A percentile compares a stretch with the other conserved stretches of the same genome.
These are phyloP conservation scores for Colletotrichum noveboracense DNA, from an alignment of 2,329 filamentous ascomycete genomes.

Conservation along the genomic window DNA sequence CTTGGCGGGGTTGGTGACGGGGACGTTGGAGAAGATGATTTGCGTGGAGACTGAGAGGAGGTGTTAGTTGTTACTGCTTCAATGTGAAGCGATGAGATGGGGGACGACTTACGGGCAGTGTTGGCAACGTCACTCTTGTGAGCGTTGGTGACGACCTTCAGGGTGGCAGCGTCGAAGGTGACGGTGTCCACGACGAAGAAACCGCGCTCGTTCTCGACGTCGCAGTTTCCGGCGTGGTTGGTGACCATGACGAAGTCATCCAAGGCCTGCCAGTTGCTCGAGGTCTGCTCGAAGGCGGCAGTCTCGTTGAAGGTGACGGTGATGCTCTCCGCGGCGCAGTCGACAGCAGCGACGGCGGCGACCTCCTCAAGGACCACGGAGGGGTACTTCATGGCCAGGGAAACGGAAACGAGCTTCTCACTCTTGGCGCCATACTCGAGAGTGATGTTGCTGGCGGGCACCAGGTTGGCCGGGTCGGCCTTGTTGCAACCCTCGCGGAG, in stretches of 20 bases:
- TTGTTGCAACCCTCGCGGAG: not conserved
- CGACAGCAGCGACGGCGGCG: conserved; percentile 57
- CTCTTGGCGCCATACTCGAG: conserved; percentile 26
- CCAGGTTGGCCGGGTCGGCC: conserved; percentile 7
- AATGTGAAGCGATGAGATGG: not conserved
- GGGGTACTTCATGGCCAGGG: conserved; percentile 47
- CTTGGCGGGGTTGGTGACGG: conserved; percentile 16
- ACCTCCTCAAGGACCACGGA: conserved; percentile 28
- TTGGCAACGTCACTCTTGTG: conserved; percentile 27
- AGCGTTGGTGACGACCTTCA: conserved; percentile 24
- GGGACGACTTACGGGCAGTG: conserved; percentile 22
- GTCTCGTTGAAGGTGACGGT: conserved; percentile 24
- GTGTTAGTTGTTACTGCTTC: not conserved
- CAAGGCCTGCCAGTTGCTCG: conserved; percentile 22
- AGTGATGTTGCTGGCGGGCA: conserved; percentile 43
- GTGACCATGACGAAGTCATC: conserved; percentile 27
- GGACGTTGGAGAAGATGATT: conserved; percentile 25
- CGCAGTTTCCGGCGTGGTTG: conserved; percentile 27
- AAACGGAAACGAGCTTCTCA: conserved; percentile 60
- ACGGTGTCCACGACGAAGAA: conserved; percentile 26
- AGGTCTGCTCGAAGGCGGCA: conserved; percentile 24
- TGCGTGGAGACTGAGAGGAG: conserved; percentile 12
- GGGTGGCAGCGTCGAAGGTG: conserved; percentile 12
- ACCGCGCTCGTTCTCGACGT: conserved; percentile 24
- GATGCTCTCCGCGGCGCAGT: conserved; percentile 59